phyloP scores from a whole-genome alignment of 164 flowering plant species.

The Vitis labrusca region DNA sequence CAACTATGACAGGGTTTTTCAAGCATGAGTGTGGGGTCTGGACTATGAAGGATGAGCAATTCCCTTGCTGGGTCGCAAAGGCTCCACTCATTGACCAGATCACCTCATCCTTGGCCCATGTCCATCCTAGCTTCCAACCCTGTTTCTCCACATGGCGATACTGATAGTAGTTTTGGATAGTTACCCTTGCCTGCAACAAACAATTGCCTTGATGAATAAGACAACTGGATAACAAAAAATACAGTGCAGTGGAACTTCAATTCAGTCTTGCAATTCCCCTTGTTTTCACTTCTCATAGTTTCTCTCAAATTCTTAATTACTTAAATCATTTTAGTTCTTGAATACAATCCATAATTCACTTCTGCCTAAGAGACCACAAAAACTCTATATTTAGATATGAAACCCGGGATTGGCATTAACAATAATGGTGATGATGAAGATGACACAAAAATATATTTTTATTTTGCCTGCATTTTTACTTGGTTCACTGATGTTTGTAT shows the following conservation, averaged over 20 bases:
- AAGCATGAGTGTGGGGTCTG: slow-evolving; percentile 51
- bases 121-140: slow-evolving; percentile 67
- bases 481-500: too few species aligned
- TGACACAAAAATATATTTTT: too few species aligned
- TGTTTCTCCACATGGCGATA: slow-evolving; percentile 59
- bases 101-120: slow-evolving; percentile 48
- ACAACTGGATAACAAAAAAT: background rate
- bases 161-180: slow-evolving; percentile 56
- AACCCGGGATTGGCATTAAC: too few species aligned
- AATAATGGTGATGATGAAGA: too few species aligned
- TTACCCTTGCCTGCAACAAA: slow-evolving; percentile 49
- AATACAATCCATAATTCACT: too few species aligned
- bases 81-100: slow-evolving; percentile 67
- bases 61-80: slow-evolving; percentile 48
- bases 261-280: too few species aligned
- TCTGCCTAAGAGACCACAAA: too few species aligned
- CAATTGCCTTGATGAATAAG: background rate
- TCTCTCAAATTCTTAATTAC: too few species aligned
- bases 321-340: too few species aligned
- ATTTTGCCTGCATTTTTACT: too few species aligned
- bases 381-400: too few species aligned
- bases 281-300: too few species aligned
- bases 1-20: slow-evolving; percentile 41
- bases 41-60: slow-evolving; percentile 44
- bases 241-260: background rate